Evolutionary conservation across 2,329 filamentous ascomycete genomes (phyloP).

Genomic region (Aspergillus thermomutatus): DNA sequence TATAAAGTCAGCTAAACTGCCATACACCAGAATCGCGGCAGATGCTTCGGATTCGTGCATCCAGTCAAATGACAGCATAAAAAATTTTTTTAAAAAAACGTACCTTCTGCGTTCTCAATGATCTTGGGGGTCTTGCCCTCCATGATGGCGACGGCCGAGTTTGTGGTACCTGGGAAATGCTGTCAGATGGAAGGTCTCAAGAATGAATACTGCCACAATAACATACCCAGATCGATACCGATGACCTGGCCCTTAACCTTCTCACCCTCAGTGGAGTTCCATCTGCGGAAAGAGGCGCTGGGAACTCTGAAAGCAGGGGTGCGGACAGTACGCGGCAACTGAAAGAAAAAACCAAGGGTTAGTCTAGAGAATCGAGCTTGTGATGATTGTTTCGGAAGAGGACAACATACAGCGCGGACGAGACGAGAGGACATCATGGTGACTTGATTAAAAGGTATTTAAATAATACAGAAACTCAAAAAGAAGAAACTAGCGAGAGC

Average conservation of each 20-base stretch:
- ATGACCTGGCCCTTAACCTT: slow-evolving; percentile 97
- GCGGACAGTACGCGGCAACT: slow-evolving; percentile 79
- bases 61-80: slow-evolving; percentile 9
- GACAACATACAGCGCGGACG: slow-evolving; percentile 67
- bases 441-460: slow-evolving; percentile 30
- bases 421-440: slow-evolving; percentile 72
- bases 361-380: slow-evolving; percentile 19
- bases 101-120: slow-evolving; percentile 96
- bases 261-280: slow-evolving; percentile 53
- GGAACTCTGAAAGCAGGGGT: slow-evolving; percentile 67
- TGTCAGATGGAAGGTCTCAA: slow-evolving; percentile 13
- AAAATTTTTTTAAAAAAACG: slow-evolving; percentile 23
- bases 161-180: slow-evolving; percentile 68
- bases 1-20: slow-evolving; percentile 13
- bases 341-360: slow-evolving; percentile 16
- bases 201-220: background rate
- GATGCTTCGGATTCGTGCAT: background rate
- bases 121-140: slow-evolving; percentile 94
- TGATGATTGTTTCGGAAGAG: slow-evolving; percentile 9
- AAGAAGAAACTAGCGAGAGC: slow-evolving; percentile 24
- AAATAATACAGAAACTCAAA: slow-evolving; percentile 36
- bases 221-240: slow-evolving; percentile 91
- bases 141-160: slow-evolving; percentile 96
- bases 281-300: slow-evolving; percentile 65
- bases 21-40: background rate